phyloP scores from a whole-genome alignment of 2,329 filamentous ascomycete genomes.

The Penicillium sp. region DNA sequence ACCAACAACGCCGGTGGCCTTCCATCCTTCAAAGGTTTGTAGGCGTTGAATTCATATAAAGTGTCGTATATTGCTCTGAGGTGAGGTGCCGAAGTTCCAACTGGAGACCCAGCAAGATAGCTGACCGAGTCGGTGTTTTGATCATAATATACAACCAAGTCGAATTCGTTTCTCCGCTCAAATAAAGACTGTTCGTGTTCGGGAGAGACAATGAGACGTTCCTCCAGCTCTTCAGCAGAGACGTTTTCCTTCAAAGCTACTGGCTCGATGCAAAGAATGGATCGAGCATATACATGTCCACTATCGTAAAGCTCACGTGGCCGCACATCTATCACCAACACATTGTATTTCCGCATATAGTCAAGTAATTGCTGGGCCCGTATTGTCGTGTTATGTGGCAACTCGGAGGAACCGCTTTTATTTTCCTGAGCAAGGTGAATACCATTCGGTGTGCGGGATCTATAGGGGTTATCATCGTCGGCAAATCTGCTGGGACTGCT shows the following conservation, averaged over 20 bases:
- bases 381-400: constrained; percentile 58
- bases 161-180: constrained; percentile 67
- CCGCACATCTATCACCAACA: constrained; percentile 84
- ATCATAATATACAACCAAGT: constrained; percentile 90
- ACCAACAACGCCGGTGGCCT: constrained; percentile 70
- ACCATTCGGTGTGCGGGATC: constrained; percentile 43
- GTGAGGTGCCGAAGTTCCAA: constrained; percentile 48
- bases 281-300: constrained; percentile 81
- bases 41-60: constrained; percentile 76
- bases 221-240: constrained; percentile 59
- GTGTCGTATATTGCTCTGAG: constrained; percentile 73
- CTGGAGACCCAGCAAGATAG: constrained; percentile 51
- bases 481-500: constrained; percentile 32
- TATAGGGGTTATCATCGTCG: constrained; percentile 41
- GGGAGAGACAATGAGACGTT: constrained; percentile 46
- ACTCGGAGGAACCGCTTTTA: constrained; percentile 45
- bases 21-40: constrained; percentile 63
- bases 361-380: constrained; percentile 66
- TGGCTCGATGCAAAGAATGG: constrained; percentile 87
- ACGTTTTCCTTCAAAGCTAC: constrained; percentile 66
- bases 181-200: constrained; percentile 68
- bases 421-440: constrained; percentile 33
- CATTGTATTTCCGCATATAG: constrained; percentile 61
- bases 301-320: constrained; percentile 75
- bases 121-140: constrained; percentile 57